Evolutionary conservation across 2,329 filamentous ascomycete species (phyloP), one percentile per base, ranked within the genome.

Genomic region (Penicillium nordicum): DNA sequence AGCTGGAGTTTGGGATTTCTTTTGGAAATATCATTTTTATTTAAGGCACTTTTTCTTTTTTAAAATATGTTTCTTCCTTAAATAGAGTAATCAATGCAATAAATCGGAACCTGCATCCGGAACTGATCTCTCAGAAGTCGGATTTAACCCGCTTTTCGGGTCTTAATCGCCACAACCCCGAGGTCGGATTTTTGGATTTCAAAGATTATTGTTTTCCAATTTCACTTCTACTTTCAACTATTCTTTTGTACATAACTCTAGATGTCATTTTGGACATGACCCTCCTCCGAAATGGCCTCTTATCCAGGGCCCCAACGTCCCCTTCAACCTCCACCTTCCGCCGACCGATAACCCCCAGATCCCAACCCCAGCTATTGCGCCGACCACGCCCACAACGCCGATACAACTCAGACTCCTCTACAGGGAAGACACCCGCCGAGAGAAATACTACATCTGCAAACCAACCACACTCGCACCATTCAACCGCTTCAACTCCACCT

Each of bases 321-420:
- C 41, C 56, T 8, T 36, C 49, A 42, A 48, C 53, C 21, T n/a
- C 30, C 52, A 57, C 37, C 18, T 11, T 36, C 34, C 47, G 14
- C 34, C 60, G 60, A 27, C 48, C 57, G 30, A 57, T 57, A 34
- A 57, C 57, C 37, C 50, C 55, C 21, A 43, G 30, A 27, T 47
- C 47, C 43, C 57, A 61, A 59, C 50, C 55, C 57, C 49, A 51
- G 21, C 3, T 45, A 27, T 56, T 63, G 27, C 63, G 57, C 47
- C 63, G 55, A 48, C 36, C 55, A 38, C 63, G 57, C 50, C 62
- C 60, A 47, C 58, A 63, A 23, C 63, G 54, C 40, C 59, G 64
- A 53, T 23, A 61, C 46, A 57, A 64, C 21, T 63, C 63, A 23
- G 11, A 55, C 14, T 27, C 37, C 37, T 18, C 53, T 14, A 18